Evolutionary conservation across 2,329 filamentous ascomycete species (phyloP), one percentile per base, ranked within the genome.

Genomic region (Aspergillus phoenicis): DNA sequence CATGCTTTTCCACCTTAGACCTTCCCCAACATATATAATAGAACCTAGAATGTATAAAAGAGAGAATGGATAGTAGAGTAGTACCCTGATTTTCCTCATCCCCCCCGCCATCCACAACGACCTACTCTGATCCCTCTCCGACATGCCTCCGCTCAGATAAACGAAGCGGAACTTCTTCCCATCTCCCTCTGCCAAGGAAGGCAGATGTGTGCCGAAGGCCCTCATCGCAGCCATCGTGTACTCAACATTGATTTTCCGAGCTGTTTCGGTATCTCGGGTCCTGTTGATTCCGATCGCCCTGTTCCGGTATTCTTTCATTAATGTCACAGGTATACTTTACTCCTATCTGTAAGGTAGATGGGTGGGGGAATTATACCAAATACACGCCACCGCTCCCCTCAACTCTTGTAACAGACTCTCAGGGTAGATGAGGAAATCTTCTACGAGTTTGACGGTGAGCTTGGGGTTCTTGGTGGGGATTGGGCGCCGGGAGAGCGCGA

Each of bases 371-470:
- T 64, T 28, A 6, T 67, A 77, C 80, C 80, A 83, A 22, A 83
- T 79, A 66, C 80, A 82, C 7, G 75, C 80, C 58, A 80, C 76
- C 5, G 79, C 77, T 24, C 76, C 78, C 59, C 73, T 71, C 5
- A 83, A 69, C 22, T 77, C 71, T 11, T 70, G 55, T 8, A 83
- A 60, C 20, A 83, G 68, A 11, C 80, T 72, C 0, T 77, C 73
- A 1, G 84, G 79, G 65, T 84, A 87, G 1, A 73, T 67, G 6
- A 78, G 75, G 71, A 87, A 88, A 69, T 88, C 83, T 13, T 82
- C 74, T 64, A 84, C 77, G 65, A 84, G 73, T 41, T 84, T 71
- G 13, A 82, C 78, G 15, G 82, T 79, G 5, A 83, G 70, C 67
- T 87, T 87, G n/a, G 79, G 70, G 59, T 81, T 70, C 33, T 75